These are phyloP conservation scores for Solanum chacoense DNA, from an alignment of 305 asterid species.

Conservation along the genomic window DNA sequence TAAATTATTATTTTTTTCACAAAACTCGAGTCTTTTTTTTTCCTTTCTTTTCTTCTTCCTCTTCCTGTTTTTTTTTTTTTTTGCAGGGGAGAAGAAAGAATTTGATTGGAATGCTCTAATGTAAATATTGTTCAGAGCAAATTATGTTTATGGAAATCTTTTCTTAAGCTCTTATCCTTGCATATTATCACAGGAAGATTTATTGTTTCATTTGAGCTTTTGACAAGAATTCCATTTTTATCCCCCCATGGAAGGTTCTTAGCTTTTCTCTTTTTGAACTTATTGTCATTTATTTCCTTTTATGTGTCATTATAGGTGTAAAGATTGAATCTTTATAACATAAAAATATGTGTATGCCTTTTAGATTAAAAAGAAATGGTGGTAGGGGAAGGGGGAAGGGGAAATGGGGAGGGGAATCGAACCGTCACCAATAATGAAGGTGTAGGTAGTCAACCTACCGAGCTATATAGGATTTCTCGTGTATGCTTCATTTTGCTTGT, in stretches of 20 bases:
- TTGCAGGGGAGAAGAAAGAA: background rate
- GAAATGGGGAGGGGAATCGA: background rate
- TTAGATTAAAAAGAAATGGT: background rate
- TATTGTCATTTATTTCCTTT: background rate
- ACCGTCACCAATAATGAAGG: background rate
- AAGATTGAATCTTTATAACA: background rate
- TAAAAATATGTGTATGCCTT: background rate
- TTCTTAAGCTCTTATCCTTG: background rate
- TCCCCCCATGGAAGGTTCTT: background rate
- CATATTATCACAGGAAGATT: background rate
- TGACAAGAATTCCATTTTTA: background rate
- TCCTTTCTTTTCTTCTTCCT: background rate
- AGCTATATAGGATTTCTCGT: background rate
- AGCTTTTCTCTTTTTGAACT: background rate
- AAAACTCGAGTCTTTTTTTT: background rate
- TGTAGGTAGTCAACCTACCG: background rate
- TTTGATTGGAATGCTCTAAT: background rate
- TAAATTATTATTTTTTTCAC: too few relatives aligned
- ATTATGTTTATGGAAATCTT: background rate
- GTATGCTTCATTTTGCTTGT: background rate
- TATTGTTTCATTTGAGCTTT: background rate
- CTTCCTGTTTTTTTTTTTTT: background rate
- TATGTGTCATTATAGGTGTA: background rate
- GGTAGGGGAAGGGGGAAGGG: background rate
- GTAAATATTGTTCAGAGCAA: background rate